phyloP scores from a whole-genome alignment of 208 protist species.

The Naegleria fowleri region DNA sequence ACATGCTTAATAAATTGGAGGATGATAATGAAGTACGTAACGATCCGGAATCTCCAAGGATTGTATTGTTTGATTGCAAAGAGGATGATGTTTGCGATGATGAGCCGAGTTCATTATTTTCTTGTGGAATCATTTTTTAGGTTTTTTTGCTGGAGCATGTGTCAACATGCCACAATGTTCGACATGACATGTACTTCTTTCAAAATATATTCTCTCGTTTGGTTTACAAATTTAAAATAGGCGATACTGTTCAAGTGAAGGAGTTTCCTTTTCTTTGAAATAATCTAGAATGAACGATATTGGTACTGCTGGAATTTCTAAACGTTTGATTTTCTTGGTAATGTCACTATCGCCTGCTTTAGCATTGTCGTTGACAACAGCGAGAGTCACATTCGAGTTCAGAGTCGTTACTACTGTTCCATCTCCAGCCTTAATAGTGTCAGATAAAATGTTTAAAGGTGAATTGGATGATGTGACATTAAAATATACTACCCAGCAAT shows the following conservation, averaged over 20 bases:
- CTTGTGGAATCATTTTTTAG: no score
- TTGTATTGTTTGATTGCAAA: background rate
- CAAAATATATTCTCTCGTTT: no score
- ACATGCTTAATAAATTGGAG: no score
- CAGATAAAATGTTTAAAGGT: background rate
- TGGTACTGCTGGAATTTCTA: background rate
- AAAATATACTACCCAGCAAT: background rate
- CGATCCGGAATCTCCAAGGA: background rate
- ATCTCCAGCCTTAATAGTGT: background rate
- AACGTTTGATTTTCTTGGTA: background rate
- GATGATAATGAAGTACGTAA: no score
- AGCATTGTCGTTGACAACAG: background rate
- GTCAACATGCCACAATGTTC: no score
- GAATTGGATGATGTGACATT: background rate
- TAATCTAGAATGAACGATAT: background rate
- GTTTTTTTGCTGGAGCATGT: no score
- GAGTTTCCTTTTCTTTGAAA: background rate
- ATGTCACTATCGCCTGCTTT: background rate
- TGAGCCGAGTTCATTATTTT: background rate
- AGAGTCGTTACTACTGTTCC: background rate
- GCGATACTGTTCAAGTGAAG: background rate
- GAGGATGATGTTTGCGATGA: background rate
- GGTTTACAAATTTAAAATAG: background rate
- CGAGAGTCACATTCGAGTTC: background rate
- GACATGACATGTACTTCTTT: no score